These are phyloP conservation scores for Gyromitra esculenta DNA, from an alignment of 2,329 filamentous ascomycete species.

Conservation along the genomic window DNA sequence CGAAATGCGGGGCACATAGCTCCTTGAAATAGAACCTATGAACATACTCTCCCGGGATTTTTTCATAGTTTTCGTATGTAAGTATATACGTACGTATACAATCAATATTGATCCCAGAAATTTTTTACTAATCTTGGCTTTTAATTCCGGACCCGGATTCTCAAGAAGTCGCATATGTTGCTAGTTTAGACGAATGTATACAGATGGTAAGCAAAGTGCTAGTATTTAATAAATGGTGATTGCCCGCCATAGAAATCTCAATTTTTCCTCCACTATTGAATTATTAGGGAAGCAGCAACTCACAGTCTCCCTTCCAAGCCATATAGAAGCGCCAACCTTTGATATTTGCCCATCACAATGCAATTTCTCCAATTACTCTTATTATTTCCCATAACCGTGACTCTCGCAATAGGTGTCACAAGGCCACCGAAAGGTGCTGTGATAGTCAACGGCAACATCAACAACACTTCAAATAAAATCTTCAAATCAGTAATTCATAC, in stretches of 20 bases:
- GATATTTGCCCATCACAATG: constrained; percentile 19
- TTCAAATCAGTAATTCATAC: constrained; percentile 40
- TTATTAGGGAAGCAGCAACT: neutral
- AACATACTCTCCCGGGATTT: constrained; percentile 4
- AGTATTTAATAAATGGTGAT: constrained; percentile 28
- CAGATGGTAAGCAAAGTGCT: neutral
- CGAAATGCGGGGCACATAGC: constrained; percentile 21
- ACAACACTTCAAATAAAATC: constrained; percentile 11
- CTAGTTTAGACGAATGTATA: neutral
- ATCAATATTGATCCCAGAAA: constrained; percentile 25
- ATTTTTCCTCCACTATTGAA: neutral
- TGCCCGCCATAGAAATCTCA: neutral
- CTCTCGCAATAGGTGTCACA: constrained; percentile 34
- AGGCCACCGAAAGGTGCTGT: constrained; percentile 43
- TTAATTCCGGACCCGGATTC: neutral
- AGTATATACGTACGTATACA: constrained; percentile 18
- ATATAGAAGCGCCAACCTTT: neutral
- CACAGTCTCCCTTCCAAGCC: neutral
- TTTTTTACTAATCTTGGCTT: neutral
- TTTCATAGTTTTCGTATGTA: neutral
- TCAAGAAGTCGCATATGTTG: neutral
- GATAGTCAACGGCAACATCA: constrained; percentile 36
- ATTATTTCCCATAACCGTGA: constrained; percentile 26
- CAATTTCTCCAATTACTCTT: constrained; percentile 40
- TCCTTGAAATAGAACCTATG: neutral